Conservation (phyloP, 257 asterid genomes). For the Nemophila menziesii region DNA sequence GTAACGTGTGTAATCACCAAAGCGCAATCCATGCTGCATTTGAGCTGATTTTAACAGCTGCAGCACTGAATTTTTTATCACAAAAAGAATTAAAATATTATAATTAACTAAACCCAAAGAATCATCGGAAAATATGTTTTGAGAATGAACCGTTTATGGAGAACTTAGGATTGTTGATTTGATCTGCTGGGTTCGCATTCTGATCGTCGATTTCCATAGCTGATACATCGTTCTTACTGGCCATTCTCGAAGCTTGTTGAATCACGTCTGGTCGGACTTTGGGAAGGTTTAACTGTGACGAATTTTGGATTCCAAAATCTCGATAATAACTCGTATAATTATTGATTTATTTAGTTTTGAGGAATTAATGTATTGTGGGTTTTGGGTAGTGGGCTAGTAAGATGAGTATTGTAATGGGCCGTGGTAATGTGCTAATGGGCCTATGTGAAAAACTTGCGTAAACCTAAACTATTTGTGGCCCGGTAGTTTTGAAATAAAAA, state of each 20-base stretch:
- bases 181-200: conserved; percentile 34
- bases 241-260: conserved; percentile 20
- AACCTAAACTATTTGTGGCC: too few species aligned
- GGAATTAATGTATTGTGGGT: too few species aligned
- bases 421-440: too few species aligned
- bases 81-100: conserved; percentile 4
- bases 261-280: not conserved
- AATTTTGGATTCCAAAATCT: too few species aligned
- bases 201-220: conserved; percentile 69
- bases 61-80: conserved; percentile 44
- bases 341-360: too few species aligned
- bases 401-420: too few species aligned
- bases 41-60: conserved; percentile 89
- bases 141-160: conserved; percentile 45
- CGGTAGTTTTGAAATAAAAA: too few species aligned
- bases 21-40: conserved; percentile 98
- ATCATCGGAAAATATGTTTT: not conserved
- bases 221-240: conserved; percentile 38
- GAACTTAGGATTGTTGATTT: conserved; percentile 58
- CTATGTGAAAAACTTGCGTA: too few species aligned
- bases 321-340: too few species aligned
- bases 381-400: too few species aligned
- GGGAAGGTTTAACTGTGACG: not conserved
- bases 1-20: conserved; percentile 84
- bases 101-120: not conserved